Percentiles rank a stretch among this genome's conserved stretches.
Evolutionary conservation across 306 rosid species (phyloP).

Genomic region (Lathyrus aphaca): DNA sequence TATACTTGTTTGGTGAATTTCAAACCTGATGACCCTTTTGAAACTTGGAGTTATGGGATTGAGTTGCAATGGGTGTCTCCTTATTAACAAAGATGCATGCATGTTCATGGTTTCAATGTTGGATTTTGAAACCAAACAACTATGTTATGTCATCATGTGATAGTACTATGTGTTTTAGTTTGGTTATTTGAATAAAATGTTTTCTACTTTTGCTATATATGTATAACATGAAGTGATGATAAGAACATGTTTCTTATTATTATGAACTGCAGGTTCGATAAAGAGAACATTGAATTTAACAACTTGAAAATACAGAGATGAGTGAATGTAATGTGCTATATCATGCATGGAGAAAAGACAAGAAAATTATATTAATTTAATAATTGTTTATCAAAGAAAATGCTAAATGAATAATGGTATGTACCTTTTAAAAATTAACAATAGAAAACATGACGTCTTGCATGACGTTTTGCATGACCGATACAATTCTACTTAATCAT

Average conservation of each 20-base stretch:
- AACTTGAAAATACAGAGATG: background rate
- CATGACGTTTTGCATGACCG: too few relatives aligned
- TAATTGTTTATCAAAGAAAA: background rate
- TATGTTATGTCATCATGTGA: background rate
- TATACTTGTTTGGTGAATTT: constrained; percentile 69
- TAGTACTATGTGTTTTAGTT: background rate
- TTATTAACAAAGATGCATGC: constrained; percentile 30
- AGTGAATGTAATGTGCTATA: background rate
- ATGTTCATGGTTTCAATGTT: constrained; percentile 2
- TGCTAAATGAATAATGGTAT: background rate
- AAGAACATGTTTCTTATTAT: constrained; percentile 11
- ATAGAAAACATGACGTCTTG: too few relatives aligned
- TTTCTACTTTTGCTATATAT: background rate
- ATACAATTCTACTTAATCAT: too few relatives aligned
- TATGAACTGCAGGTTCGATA: background rate
- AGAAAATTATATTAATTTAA: background rate
- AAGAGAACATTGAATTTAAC: constrained; percentile 1
- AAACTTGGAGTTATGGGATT: constrained; percentile 81
- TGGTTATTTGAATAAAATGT: background rate
- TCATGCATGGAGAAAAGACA: background rate
- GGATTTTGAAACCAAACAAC: background rate
- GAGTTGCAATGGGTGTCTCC: constrained; percentile 80
- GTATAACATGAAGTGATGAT: background rate
- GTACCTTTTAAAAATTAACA: background rate
- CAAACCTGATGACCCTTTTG: constrained; percentile 48